These are phyloP conservation scores for Cutaneotrichosporon arboriforme DNA, from an alignment of 1,284 basidiomycete species.

Conservation along the genomic window DNA sequence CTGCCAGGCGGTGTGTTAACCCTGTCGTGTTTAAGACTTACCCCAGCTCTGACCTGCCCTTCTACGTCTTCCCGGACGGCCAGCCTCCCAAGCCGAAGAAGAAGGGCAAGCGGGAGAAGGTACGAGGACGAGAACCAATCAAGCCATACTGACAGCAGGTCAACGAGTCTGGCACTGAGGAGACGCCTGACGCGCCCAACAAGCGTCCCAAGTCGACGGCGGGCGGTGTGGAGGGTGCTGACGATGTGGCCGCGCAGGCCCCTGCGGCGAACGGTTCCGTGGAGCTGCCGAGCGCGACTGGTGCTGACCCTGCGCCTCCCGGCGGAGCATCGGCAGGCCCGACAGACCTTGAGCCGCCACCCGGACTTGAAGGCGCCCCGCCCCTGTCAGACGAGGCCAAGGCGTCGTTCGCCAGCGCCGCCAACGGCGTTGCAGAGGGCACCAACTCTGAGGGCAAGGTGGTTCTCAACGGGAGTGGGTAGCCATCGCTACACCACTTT, in stretches of 20 bases:
- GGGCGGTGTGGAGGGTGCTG: background rate
- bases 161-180: slow-evolving; percentile 24
- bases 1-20: slow-evolving; percentile 75
- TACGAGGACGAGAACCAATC: too few relatives aligned
- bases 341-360: slow-evolving; percentile 30
- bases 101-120: slow-evolving; percentile 42
- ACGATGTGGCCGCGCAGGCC: background rate
- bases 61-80: slow-evolving; percentile 43
- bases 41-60: slow-evolving; percentile 38
- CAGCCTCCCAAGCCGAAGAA: slow-evolving; percentile 41
- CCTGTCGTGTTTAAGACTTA: background rate
- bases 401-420: slow-evolving; percentile 38
- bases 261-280: background rate
- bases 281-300: slow-evolving; percentile 18
- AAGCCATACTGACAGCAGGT: slow-evolving; percentile 6
- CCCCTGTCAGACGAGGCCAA: slow-evolving; percentile 33
- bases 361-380: slow-evolving; percentile 33
- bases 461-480: slow-evolving; percentile 6
- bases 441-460: slow-evolving; percentile 3
- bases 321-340: slow-evolving; percentile 3
- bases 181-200: slow-evolving; percentile 28
- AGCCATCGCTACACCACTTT: background rate
- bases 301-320: slow-evolving; percentile 29
- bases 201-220: slow-evolving; percentile 39
- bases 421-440: slow-evolving; percentile 34